Evolutionary conservation across 352 stramenopile genomes (phyloP).

Genomic region (Poterioochromonas sp.): DNA sequence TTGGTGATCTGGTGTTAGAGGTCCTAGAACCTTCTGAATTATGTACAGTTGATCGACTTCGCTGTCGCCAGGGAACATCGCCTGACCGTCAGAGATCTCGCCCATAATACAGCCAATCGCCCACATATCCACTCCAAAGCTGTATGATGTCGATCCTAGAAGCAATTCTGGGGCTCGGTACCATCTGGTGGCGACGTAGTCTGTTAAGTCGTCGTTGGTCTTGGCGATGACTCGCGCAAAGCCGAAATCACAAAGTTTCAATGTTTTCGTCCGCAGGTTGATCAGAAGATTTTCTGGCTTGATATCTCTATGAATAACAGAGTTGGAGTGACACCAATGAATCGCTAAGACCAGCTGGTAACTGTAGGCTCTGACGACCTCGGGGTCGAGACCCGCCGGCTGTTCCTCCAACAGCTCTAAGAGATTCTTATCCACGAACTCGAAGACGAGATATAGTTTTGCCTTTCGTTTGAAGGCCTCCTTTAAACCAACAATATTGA

Average conservation of each 20-base stretch:
- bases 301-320: slow-evolving; percentile 58
- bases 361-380: slow-evolving; percentile 52
- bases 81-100: slow-evolving; percentile 69
- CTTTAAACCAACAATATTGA: slow-evolving; percentile 57
- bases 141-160: slow-evolving; percentile 77
- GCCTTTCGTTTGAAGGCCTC: slow-evolving; percentile 57
- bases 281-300: slow-evolving; percentile 89
- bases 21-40: slow-evolving; percentile 52
- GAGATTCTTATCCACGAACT: slow-evolving; percentile 61
- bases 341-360: slow-evolving; percentile 58
- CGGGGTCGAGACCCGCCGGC: slow-evolving; percentile 58
- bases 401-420: slow-evolving; percentile 68
- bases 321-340: slow-evolving; percentile 52
- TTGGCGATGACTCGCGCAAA: slow-evolving; percentile 53
- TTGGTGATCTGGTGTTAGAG: slow-evolving; percentile 73
- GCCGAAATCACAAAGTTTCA: slow-evolving; percentile 68
- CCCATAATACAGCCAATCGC: slow-evolving; percentile 78
- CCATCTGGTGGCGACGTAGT: slow-evolving; percentile 87
- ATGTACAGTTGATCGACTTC: slow-evolving; percentile 57
- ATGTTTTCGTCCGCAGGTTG: slow-evolving; percentile 46
- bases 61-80: slow-evolving; percentile 63
- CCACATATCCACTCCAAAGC: slow-evolving; percentile 84
- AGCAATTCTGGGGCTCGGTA: slow-evolving; percentile 83
- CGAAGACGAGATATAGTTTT: slow-evolving; percentile 65
- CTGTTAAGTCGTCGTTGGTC: slow-evolving; percentile 57